Conservation (phyloP, 768 basidiomycete genomes). For the Kwoniella europaea region DNA sequence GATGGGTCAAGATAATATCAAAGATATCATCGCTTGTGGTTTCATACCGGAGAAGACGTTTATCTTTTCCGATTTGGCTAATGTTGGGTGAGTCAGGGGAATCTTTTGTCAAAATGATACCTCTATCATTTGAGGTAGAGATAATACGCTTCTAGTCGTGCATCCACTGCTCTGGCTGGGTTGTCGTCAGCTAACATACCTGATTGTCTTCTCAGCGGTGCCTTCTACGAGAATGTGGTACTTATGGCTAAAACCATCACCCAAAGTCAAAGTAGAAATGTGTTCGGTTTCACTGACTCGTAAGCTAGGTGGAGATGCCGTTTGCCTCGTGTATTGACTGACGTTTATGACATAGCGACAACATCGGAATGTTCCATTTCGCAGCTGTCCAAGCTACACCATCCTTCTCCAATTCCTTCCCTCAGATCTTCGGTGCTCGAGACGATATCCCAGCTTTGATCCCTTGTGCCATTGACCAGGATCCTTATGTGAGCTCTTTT, state of each 20-base stretch:
- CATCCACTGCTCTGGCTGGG: background rate
- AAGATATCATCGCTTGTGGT: conserved; percentile 95
- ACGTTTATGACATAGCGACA: conserved; percentile 68
- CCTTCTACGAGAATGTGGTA: conserved; percentile 92
- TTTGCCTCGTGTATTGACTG: background rate
- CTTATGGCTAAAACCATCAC: conserved; percentile 92
- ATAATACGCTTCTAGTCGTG: background rate
- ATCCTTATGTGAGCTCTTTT: conserved; percentile 51
- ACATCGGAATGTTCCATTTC: conserved; percentile 97
- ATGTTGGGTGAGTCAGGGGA: conserved; percentile 64
- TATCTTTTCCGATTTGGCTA: conserved; percentile 92
- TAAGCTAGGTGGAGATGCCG: conserved; percentile 60
- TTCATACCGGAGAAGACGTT: conserved; percentile 91
- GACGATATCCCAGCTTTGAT: conserved; percentile 89
- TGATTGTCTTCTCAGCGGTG: conserved; percentile 63
- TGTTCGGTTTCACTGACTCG: conserved; percentile 97
- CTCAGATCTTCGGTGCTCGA: conserved; percentile 87
- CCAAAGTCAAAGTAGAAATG: conserved; percentile 88
- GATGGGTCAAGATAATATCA: conserved; percentile 85
- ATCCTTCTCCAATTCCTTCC: conserved; percentile 97
- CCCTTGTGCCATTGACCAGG: conserved; percentile 95
- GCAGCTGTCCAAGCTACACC: conserved; percentile 93
- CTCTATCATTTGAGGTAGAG: background rate
- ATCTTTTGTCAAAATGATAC: too few species aligned
- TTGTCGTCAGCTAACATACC: background rate